Conservation (phyloP, 768 basidiomycete species). For the Podaxis carcinomalis region DNA sequence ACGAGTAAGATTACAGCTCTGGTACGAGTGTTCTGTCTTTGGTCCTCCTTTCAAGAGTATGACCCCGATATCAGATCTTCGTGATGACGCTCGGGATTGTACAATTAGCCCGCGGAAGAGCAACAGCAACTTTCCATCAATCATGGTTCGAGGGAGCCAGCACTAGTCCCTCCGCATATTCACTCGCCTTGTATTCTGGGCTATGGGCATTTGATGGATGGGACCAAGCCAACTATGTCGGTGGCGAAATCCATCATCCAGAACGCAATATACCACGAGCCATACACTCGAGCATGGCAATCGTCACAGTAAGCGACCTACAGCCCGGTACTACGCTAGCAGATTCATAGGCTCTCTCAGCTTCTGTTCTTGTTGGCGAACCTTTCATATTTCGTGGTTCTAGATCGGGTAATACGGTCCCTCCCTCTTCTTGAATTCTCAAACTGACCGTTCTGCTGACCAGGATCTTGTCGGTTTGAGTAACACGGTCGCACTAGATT, state of each 20-base stretch:
- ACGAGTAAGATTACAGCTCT: conserved; percentile 53
- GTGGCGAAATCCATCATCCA: conserved; percentile 80
- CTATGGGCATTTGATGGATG: conserved; percentile 97
- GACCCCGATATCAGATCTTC: conserved; percentile 40
- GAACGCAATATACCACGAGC: conserved; percentile 84
- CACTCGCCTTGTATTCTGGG: conserved; percentile 92
- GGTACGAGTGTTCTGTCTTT: conserved; percentile 35
- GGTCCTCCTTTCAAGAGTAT: neutral
- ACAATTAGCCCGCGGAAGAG: conserved; percentile 66
- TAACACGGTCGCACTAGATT: conserved; percentile 89
- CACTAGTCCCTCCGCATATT: conserved; percentile 77
- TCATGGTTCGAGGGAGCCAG: conserved; percentile 74
- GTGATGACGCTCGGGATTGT: conserved; percentile 79
- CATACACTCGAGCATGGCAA: conserved; percentile 86
- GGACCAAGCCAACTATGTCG: conserved; percentile 91
- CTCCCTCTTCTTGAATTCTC: neutral
- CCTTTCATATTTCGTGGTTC: conserved; percentile 86
- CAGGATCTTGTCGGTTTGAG: conserved; percentile 67
- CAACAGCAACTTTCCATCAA: conserved; percentile 61
- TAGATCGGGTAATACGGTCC: conserved; percentile 59
- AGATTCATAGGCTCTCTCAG: conserved; percentile 29
- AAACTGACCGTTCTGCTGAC: neutral
- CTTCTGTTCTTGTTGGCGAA: conserved; percentile 78
- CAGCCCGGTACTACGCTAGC: neutral
- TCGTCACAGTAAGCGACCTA: conserved; percentile 60